Conservation (phyloP, 306 rosid genomes). For the Acacia confusa region DNA sequence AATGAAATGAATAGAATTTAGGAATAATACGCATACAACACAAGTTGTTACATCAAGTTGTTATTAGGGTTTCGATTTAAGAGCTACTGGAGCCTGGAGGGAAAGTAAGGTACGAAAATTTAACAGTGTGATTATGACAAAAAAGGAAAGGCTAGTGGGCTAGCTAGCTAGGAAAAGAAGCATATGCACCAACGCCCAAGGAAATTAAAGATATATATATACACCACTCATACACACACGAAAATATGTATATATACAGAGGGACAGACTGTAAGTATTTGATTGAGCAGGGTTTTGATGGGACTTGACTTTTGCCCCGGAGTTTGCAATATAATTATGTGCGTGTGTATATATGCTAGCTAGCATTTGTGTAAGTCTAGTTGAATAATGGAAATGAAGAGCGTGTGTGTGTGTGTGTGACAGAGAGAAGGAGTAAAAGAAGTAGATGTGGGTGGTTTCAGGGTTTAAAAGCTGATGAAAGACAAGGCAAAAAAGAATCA, state of each 20-base stretch:
- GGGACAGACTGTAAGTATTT: conserved; percentile 7
- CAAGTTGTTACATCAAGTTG: neutral
- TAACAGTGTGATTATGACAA: neutral
- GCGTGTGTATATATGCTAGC: neutral
- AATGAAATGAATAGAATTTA: no score
- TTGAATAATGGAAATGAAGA: neutral
- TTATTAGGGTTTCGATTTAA: neutral
- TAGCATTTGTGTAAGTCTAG: neutral
- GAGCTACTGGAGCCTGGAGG: neutral
- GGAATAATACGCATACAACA: neutral
- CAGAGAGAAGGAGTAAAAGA: neutral
- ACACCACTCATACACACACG: neutral
- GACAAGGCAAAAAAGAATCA: neutral
- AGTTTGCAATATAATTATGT: neutral
- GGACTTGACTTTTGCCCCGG: conserved; percentile 41
- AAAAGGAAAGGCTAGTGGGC: neutral
- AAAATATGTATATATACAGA: neutral
- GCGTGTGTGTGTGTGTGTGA: no score
- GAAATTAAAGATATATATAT: neutral
- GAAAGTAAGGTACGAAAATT: neutral
- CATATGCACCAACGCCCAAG: neutral
- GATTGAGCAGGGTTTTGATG: conserved; percentile 27
- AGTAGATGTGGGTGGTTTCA: neutral
- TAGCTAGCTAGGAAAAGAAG: neutral
- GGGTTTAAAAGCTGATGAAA: neutral